Base-by-base conservation (phyloP, 257 asterid genomes). In the Misopates orontium region DNA sequence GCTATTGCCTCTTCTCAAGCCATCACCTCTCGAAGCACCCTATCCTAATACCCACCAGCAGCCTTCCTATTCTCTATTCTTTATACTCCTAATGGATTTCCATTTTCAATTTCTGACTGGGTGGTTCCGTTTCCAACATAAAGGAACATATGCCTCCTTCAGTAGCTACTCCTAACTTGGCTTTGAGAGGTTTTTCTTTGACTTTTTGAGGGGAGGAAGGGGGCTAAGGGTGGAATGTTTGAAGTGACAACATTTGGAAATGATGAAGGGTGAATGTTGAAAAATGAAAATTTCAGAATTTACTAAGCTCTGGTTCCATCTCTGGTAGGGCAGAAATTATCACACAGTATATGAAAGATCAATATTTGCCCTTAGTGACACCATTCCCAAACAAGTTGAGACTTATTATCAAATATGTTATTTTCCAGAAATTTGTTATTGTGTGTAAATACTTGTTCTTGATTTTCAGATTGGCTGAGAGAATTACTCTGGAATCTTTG, bases 401-500 rank as follows among this genome's bases (percentile, higher is more conserved):
- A 64, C 25, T 28, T 59, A 32, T 54, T 48, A 22, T 42, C 36
- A 55, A 62, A n/a, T 32, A 54, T 68, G 66, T 52, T 40, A 44
- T 25, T 24, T 60, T 21, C 23, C 2, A 49, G 68, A 39, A 23
- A 31, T 60, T 68, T 45, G 17, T 61, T 52, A 39, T 28, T 64
- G 62, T 55, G 17, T 57, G 53, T 36, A 44, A 64, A 18, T 19
- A 40, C 55, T 67, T 72, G 65, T 71, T 50, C 72, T 56, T 69
- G 56, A 24, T 65, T 59, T 62, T 60, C 84, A 93, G 99, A 69
- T 82, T 93, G 72, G 96, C 99, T 36, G 97, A 93, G 79, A 87
- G 76, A 67, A 73, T 63, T 57, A 74, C 85, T 59, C 73, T 93
- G 36, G 90, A 84, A 80, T 79, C 95, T 14, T 62, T 93, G 83